These are phyloP conservation scores for Vitis riparia DNA, from an alignment of 164 flowering plant genomes.

Conservation along the genomic window DNA sequence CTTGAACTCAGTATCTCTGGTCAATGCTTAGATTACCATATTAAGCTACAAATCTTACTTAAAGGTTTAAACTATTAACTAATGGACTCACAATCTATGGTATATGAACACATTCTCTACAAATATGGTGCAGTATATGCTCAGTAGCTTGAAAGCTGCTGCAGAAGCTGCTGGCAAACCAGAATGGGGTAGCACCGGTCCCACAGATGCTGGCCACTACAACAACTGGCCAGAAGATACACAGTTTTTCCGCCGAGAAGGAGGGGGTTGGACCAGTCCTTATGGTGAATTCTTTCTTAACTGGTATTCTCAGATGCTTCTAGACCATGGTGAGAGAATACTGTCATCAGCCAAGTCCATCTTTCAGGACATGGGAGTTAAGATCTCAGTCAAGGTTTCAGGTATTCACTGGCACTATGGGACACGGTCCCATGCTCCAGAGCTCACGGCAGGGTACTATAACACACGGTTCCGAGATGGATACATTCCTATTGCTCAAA, in stretches of 20 bases:
- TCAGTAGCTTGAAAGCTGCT: conserved; percentile 75
- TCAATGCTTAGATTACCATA: no score
- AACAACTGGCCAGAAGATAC: conserved; percentile 98
- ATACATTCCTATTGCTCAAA: conserved; percentile 79
- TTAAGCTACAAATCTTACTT: no score
- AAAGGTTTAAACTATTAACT: no score
- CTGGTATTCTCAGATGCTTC: conserved; percentile 92
- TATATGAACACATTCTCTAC: no score
- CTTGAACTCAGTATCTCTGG: no score
- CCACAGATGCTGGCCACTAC: conserved; percentile 87
- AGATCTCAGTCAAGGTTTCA: conserved; percentile 83
- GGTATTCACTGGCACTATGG: conserved; percentile 99
- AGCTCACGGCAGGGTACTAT: conserved; percentile 97
- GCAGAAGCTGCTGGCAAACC: conserved; percentile 84
- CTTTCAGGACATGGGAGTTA: conserved; percentile 49
- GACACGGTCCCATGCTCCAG: conserved; percentile 89
- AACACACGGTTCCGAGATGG: conserved; percentile 87
- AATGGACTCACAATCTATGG: no score
- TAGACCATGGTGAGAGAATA: conserved; percentile 84
- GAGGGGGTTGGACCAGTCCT: conserved; percentile 69
- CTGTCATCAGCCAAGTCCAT: conserved; percentile 51
- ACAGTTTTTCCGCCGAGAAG: conserved; percentile 69
- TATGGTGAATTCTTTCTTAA: conserved; percentile 89
- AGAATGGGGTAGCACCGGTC: conserved; percentile 90
- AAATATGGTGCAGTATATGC: conserved; percentile 68